These are phyloP conservation scores for Knoxia roxburghii DNA, from an alignment of 257 asterid species.

Conservation along the genomic window DNA sequence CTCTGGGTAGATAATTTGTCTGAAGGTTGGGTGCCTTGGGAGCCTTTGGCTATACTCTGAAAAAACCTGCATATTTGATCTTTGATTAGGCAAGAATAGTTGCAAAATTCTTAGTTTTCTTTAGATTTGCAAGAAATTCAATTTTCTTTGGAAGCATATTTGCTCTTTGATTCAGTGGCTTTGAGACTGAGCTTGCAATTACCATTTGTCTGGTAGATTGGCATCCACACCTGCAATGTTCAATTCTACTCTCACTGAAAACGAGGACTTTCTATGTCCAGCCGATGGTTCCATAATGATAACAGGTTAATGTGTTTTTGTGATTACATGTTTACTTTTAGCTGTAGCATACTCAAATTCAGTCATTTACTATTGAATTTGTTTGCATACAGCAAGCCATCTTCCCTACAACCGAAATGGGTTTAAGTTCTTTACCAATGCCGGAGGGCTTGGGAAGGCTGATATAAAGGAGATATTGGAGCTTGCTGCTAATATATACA, in stretches of 20 bases:
- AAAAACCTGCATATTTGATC: background rate
- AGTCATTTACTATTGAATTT: slow-evolving; percentile 24
- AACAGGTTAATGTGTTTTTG: slow-evolving; percentile 47
- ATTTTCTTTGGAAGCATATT: background rate
- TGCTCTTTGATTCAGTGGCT: background rate
- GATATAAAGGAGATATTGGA: slow-evolving; percentile 94
- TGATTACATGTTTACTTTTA: background rate
- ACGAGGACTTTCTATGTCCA: slow-evolving; percentile 68
- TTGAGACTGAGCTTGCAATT: slow-evolving; percentile 13
- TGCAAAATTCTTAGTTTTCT: background rate
- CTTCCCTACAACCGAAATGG: slow-evolving; percentile 98
- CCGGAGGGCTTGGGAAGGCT: slow-evolving; percentile 93
- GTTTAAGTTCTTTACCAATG: slow-evolving; percentile 81
- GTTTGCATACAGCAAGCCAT: slow-evolving; percentile 80
- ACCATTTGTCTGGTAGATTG: slow-evolving; percentile 43
- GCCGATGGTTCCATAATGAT: slow-evolving; percentile 95
- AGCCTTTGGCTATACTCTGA: background rate
- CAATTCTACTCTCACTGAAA: slow-evolving; percentile 75
- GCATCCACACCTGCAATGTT: slow-evolving; percentile 99
- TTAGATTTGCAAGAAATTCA: background rate
- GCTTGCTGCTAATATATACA: slow-evolving; percentile 65
- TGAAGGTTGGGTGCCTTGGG: background rate
- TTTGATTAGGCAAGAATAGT: background rate
- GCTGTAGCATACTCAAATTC: slow-evolving; percentile 6
- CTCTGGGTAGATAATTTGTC: background rate